phyloP scores from a whole-genome alignment of 495 filamentous ascomycete genomes.

The Talaromyces adpressus region DNA sequence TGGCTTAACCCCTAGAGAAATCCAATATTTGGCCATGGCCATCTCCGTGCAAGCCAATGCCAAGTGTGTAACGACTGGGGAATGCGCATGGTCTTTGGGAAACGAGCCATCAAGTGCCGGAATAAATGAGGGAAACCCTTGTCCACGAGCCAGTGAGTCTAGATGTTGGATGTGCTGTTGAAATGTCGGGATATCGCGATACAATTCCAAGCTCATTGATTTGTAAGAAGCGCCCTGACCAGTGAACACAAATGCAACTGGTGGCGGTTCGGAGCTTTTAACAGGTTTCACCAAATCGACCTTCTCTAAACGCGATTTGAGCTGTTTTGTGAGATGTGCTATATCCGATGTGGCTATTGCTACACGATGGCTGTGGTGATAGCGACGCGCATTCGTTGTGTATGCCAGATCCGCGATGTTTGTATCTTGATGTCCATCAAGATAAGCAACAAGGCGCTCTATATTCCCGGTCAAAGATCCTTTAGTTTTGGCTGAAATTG shows the following conservation, averaged over 20 bases:
- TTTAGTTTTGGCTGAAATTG: conserved; percentile 28
- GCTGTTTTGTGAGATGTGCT: conserved; percentile 12
- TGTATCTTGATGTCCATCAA: conserved; percentile 20
- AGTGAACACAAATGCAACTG: conserved; percentile 57
- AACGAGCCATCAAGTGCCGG: conserved; percentile 18
- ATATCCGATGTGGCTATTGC: conserved; percentile 17
- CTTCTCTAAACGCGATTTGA: conserved; percentile 12
- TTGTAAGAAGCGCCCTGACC: conserved; percentile 60
- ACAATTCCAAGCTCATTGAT: conserved; percentile 20
- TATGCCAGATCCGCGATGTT: conserved; percentile 32
- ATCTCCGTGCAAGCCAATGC: conserved; percentile 14
- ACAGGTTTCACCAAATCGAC: conserved; percentile 11
- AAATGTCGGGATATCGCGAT: conserved; percentile 18
- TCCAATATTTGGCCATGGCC: conserved; percentile 16
- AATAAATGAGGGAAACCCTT: conserved; percentile 21
- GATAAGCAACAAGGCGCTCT: conserved; percentile 20
- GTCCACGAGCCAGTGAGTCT: conserved; percentile 17
- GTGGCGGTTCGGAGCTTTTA: conserved; percentile 4
- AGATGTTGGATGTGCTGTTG: conserved; percentile 16
- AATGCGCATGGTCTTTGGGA: conserved; percentile 9
- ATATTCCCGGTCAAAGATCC: conserved; percentile 28
- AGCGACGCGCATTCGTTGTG: conserved; percentile 29
- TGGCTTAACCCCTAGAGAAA: background rate
- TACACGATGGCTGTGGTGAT: conserved; percentile 35
- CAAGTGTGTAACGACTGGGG: conserved; percentile 18